Evolutionary conservation across 2,329 filamentous ascomycete species (phyloP).

Genomic region (Sarocladium brachiariae): DNA sequence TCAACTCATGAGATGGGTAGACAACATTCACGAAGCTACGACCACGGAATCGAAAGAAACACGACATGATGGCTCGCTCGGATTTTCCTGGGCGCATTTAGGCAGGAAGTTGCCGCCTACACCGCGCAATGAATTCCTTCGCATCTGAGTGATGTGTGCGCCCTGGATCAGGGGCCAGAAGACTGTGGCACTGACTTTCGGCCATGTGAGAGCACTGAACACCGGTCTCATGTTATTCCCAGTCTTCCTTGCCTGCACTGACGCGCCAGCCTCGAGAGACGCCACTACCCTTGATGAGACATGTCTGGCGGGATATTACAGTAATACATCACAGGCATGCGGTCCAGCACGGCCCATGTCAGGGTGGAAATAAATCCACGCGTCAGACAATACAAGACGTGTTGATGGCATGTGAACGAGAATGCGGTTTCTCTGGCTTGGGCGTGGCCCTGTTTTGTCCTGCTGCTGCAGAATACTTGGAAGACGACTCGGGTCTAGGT

Average conservation of each 20-base stretch:
- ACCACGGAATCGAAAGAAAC: neutral
- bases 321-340: neutral
- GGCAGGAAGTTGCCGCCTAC: too few relatives aligned
- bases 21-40: slow-evolving; percentile 2
- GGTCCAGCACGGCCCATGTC: neutral
- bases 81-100: too few relatives aligned
- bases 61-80: too few relatives aligned
- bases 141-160: too few relatives aligned
- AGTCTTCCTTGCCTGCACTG: neutral
- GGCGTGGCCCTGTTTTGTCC: too few relatives aligned
- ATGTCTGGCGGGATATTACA: neutral
- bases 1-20: slow-evolving; percentile 48
- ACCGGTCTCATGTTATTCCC: neutral
- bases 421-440: too few relatives aligned
- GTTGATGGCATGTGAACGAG: neutral
- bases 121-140: too few relatives aligned
- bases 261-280: neutral
- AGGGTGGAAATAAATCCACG: neutral
- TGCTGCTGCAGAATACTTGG: too few relatives aligned
- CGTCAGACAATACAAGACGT: neutral
- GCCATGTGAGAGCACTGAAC: neutral
- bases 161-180: neutral
- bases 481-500: too few relatives aligned
- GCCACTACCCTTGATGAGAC: neutral
- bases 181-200: neutral